phyloP scores from a whole-genome alignment of 2,329 filamentous ascomycete species.

The Plectosphaerella plurivora region DNA sequence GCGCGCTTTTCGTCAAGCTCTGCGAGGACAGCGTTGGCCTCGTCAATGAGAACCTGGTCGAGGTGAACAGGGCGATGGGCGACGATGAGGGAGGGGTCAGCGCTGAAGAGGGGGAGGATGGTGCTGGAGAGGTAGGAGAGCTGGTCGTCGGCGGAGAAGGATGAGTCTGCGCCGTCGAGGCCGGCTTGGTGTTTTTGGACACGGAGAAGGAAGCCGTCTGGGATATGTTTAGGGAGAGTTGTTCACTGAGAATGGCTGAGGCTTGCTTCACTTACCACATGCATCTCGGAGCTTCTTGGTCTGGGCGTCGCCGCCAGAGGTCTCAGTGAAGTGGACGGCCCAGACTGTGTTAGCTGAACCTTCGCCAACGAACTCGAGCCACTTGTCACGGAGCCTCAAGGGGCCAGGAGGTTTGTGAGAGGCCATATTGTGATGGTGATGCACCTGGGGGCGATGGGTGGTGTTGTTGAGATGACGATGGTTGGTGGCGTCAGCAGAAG shows the following conservation, averaged over 20 bases:
- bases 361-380: slow-evolving; percentile 48
- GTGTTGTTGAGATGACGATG: too few species aligned
- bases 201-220: slow-evolving; percentile 3
- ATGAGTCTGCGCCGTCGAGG: slow-evolving; percentile 14
- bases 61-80: slow-evolving; percentile 50
- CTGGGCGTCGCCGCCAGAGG: slow-evolving; percentile 24
- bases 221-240: not conserved
- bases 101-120: slow-evolving; percentile 50
- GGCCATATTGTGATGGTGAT: not conserved
- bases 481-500: too few species aligned
- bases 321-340: slow-evolving; percentile 16
- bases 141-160: slow-evolving; percentile 36
- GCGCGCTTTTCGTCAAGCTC: slow-evolving; percentile 33
- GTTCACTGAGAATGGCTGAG: not conserved
- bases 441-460: too few species aligned
- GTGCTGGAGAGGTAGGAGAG: slow-evolving; percentile 42
- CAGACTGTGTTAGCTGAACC: slow-evolving; percentile 71
- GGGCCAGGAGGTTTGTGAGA: not conserved
- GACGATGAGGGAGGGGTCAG: slow-evolving; percentile 41
- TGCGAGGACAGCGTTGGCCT: slow-evolving; percentile 50
- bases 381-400: slow-evolving; percentile 1
- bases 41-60: slow-evolving; percentile 26
- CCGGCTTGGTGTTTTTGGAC: not conserved
- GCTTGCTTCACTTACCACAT: not conserved
- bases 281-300: not conserved